These are phyloP conservation scores for Limonium bicolor DNA, from an alignment of 148 eudicot genomes.

Conservation along the genomic window DNA sequence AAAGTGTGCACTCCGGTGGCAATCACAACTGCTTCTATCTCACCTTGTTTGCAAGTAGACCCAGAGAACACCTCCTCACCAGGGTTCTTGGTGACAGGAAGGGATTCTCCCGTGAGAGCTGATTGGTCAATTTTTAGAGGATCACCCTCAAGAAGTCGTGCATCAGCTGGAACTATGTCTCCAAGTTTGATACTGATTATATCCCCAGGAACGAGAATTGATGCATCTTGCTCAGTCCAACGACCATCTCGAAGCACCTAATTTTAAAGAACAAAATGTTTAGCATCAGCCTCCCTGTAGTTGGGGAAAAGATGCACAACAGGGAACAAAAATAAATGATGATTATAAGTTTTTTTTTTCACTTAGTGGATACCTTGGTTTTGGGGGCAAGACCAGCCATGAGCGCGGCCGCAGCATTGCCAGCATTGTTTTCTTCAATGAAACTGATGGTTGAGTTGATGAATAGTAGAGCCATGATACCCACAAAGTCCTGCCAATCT, in stretches of 20 bases:
- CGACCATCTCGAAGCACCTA: conserved; percentile 51
- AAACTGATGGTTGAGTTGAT: conserved; percentile 33
- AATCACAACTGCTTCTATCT: conserved; percentile 61
- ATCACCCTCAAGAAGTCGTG: conserved; percentile 75
- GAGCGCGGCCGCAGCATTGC: conserved; percentile 39
- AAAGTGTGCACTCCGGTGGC: conserved; percentile 76
- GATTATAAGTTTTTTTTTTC: not conserved
- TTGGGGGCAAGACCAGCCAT: conserved; percentile 49
- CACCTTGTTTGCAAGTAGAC: conserved; percentile 81
- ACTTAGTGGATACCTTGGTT: conserved; percentile 35
- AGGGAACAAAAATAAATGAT: not conserved
- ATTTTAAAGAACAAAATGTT: not conserved
- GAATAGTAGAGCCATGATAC: conserved; percentile 32
- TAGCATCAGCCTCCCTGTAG: not conserved
- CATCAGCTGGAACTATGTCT: conserved; percentile 70
- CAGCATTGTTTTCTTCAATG: conserved; percentile 35
- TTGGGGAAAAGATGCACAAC: not conserved
- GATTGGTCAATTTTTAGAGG: conserved; percentile 84
- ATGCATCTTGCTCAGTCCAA: conserved; percentile 60
- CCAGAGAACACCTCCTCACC: conserved; percentile 68
- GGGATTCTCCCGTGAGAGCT: conserved; percentile 82
- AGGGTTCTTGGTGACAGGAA: conserved; percentile 55
- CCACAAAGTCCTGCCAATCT: conserved; percentile 39
- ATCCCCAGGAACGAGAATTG: conserved; percentile 59
- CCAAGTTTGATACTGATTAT: conserved; percentile 65